Conservation (phyloP, 2,329 filamentous ascomycete species). For the Colletotrichum falcatum region DNA sequence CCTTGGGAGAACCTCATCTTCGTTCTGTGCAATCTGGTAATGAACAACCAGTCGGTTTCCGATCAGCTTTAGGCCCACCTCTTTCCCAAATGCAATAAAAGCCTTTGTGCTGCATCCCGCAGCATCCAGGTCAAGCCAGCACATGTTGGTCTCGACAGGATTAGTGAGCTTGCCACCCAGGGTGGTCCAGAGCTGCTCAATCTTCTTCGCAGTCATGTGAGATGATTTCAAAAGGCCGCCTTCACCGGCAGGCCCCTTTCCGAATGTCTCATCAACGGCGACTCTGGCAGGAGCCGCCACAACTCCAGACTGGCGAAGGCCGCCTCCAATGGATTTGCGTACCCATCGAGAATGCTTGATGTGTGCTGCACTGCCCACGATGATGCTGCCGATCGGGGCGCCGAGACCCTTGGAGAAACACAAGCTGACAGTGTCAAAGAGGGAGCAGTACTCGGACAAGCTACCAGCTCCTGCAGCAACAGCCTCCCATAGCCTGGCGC, state of each 20-base stretch:
- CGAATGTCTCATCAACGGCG: constrained; percentile 67
- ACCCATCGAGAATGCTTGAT: constrained; percentile 57
- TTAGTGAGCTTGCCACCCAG: constrained; percentile 76
- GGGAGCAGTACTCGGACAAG: constrained; percentile 73
- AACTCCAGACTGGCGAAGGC: constrained; percentile 78
- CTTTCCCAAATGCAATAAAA: constrained; percentile 55
- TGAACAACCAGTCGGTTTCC: constrained; percentile 60
- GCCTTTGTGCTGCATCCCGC: constrained; percentile 59
- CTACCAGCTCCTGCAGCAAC: constrained; percentile 76
- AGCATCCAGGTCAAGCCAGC: constrained; percentile 81
- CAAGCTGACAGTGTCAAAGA: constrained; percentile 80
- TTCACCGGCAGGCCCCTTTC: constrained; percentile 50
- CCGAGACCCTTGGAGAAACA: constrained; percentile 88
- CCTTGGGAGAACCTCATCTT: constrained; percentile 68
- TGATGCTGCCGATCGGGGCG: constrained; percentile 81
- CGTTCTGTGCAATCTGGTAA: constrained; percentile 72
- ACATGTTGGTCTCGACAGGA: constrained; percentile 91
- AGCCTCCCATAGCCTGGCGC: constrained; percentile 85
- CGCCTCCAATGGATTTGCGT: constrained; percentile 81
- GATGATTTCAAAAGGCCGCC: constrained; percentile 70
- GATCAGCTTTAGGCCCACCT: constrained; percentile 57
- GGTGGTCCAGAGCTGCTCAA: constrained; percentile 77
- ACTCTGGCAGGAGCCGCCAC: constrained; percentile 78
- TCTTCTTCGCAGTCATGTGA: constrained; percentile 71
- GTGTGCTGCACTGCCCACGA: constrained; percentile 64